A percentile compares a stretch with the other conserved stretches of the same genome.
phyloP scores from a whole-genome alignment of 2,329 filamentous ascomycete genomes.

The Fusarium sp. region DNA sequence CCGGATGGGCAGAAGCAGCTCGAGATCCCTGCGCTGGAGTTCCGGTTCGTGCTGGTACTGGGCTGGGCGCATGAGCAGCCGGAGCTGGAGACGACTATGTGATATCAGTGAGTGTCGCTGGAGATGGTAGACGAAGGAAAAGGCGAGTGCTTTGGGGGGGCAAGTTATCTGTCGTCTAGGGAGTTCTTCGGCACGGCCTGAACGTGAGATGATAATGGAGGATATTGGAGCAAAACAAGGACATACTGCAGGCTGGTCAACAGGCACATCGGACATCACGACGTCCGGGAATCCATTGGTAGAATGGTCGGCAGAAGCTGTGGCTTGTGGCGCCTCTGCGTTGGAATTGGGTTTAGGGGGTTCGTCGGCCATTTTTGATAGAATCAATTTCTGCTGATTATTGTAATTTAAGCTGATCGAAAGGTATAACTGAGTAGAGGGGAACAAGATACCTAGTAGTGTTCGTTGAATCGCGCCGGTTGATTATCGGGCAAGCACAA shows the following conservation, averaged over 20 bases:
- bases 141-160: neutral
- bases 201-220: no score
- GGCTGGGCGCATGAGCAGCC: conserved; percentile 54
- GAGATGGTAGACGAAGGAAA: neutral
- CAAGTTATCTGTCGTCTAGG: neutral
- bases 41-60: conserved; percentile 59
- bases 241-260: conserved; percentile 57
- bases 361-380: conserved; percentile 51
- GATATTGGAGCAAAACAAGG: neutral
- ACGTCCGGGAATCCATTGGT: conserved; percentile 51
- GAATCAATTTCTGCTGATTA: neutral
- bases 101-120: conserved; percentile 21
- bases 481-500: conserved; percentile 39
- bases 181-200: neutral
- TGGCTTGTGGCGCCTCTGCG: conserved; percentile 38
- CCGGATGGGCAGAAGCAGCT: conserved; percentile 69
- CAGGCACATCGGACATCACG: conserved; percentile 58
- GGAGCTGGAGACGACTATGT: conserved; percentile 56
- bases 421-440: neutral
- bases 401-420: neutral
- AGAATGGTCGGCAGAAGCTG: conserved; percentile 40
- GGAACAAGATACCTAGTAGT: neutral
- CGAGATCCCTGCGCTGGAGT: conserved; percentile 66
- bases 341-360: conserved; percentile 35
- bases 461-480: conserved; percentile 40